Percentiles rank a stretch among this genome's conserved stretches.
Conservation (phyloP, 2,329 filamentous ascomycete species). For the Chaetomiaceae sp. region DNA sequence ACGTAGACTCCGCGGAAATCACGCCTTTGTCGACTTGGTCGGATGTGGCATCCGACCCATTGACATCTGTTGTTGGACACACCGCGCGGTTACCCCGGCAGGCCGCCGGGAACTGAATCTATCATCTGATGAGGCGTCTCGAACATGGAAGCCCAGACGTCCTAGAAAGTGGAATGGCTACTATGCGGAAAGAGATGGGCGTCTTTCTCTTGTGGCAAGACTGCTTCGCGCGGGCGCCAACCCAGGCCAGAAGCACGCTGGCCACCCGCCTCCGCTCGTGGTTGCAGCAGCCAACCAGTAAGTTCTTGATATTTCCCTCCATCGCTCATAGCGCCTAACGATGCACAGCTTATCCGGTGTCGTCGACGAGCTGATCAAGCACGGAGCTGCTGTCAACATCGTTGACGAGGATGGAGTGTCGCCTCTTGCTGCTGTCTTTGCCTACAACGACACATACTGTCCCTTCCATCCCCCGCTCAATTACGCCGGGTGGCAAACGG, state of each 20-base stretch:
- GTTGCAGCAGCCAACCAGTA: not conserved
- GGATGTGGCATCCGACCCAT: constrained; percentile 6
- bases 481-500: not conserved
- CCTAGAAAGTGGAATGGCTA: not conserved
- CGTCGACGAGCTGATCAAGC: constrained; percentile 2
- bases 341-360: not conserved
- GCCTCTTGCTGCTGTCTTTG: constrained; percentile 1
- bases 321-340: not conserved
- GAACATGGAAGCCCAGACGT: not conserved
- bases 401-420: not conserved
- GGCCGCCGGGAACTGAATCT: too few species aligned
- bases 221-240: not conserved
- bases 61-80: constrained; percentile 10
- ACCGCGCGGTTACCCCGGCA: too few species aligned
- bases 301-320: not conserved
- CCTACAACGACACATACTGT: not conserved
- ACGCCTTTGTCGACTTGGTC: not conserved
- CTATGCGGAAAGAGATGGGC: not conserved
- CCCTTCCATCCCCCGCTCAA: not conserved
- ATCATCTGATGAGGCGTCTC: not conserved
- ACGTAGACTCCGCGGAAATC: not conserved
- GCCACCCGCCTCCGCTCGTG: not conserved
- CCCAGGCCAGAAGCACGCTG: too few species aligned
- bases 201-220: not conserved
- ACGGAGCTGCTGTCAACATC: not conserved